Base-by-base conservation (phyloP, 2,329 filamentous ascomycete species). In the Fusarium liriodendri region DNA sequence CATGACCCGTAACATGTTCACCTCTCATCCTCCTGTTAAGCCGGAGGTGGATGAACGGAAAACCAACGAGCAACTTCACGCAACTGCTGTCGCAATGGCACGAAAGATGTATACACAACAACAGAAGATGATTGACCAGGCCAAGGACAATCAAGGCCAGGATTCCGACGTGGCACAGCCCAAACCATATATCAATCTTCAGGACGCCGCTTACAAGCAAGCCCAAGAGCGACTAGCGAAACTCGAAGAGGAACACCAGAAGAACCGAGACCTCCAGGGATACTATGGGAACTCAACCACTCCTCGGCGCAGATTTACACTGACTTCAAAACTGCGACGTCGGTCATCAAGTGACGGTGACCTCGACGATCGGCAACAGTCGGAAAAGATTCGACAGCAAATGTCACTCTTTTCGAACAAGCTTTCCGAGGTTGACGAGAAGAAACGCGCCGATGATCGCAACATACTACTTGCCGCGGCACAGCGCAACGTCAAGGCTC, bases 71-170 rank as follows among this genome's bases (percentile, higher is more conserved):
- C 90, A 91, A 6, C 85, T 97, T 4, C 93, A 92, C 72, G 94
- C 95, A 33, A 96, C 95, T 22, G 95, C 95, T 3, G 86, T 98
- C 4, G 94, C 93, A 13, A 97, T 98, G 95, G 95, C 95, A 8
- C 93, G 92, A 82, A 90, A 93, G 76, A 96, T 98, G 91, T 98
- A 95, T 79, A 89, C 86, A 13, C 86, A 90, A 37, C 92, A 95
- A 75, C 90, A 94, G 71, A 89, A 88, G 70, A 88, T 87, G 69
- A 85, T 89, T 2, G 88, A 91, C 8, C 85, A 87, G 70, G 83
- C 85, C 33, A 86, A 84, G 72, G 84, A 85, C 62, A 79, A 78
- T 2, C 81, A 86, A 13, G 80, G 76, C 16, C 80, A 79, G 9
- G 79, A 79, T 11, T 59, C 70, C 14, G 77, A 83, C 69, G 74